These are phyloP conservation scores for Candida vaughaniae DNA, from an alignment of 805 yeast genomes.

Conservation along the genomic window DNA sequence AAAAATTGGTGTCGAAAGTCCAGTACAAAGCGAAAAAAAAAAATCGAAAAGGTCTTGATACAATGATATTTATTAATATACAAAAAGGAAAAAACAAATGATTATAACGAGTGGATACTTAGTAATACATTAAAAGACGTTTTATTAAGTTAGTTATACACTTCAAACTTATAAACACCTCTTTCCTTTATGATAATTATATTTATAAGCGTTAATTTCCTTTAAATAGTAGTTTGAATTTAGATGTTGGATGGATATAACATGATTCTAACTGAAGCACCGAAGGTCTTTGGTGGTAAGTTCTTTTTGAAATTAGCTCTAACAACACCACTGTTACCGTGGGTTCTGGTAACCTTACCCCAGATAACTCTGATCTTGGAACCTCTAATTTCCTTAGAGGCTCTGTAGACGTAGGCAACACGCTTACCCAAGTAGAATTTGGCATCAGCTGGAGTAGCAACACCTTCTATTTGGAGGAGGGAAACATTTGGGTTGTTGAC, in stretches of 20 bases:
- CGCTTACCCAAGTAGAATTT: slow-evolving; percentile 99
- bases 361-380: slow-evolving; percentile 99
- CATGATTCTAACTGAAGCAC: slow-evolving; percentile 99
- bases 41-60: neutral
- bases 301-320: slow-evolving; percentile 99
- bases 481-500: slow-evolving; percentile 98
- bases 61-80: slow-evolving; percentile 8
- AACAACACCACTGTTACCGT: slow-evolving; percentile 97
- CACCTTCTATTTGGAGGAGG: slow-evolving; percentile 96
- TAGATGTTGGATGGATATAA: slow-evolving; percentile 99
- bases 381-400: slow-evolving; percentile 96
- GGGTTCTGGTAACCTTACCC: slow-evolving; percentile 99
- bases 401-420: slow-evolving; percentile 99
- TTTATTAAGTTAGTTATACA: slow-evolving; percentile 7
- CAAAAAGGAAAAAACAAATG: slow-evolving; percentile 6
- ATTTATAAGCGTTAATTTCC: slow-evolving; percentile 13
- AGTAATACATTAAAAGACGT: slow-evolving; percentile 7
- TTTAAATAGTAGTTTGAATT: slow-evolving; percentile 22
- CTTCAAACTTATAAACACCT: slow-evolving; percentile 7
- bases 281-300: slow-evolving; percentile 99
- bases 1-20: neutral
- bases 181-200: slow-evolving; percentile 15
- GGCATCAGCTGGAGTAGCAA: slow-evolving; percentile 86
- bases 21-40: neutral
- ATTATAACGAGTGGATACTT: neutral